Evolutionary conservation across 257 asterid genomes (phyloP), one percentile per base, ranked within the genome.

Genomic region (Orobanche coerulescens): DNA sequence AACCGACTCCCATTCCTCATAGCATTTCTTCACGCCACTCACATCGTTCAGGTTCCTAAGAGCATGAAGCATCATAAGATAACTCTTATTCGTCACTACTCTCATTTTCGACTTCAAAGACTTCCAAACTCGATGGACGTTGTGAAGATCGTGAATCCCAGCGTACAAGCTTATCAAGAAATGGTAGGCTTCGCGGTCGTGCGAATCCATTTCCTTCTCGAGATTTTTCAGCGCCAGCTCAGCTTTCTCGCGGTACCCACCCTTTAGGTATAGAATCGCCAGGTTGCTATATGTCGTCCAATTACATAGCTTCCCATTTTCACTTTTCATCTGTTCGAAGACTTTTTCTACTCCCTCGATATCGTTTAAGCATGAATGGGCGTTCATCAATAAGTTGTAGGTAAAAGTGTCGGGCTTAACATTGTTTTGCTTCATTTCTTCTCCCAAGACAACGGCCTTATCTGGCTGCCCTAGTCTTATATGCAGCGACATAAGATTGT

Each of bases 261-360:
- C 76, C 61, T 55, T 80, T 14, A 65, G 71, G 65, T 84, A 90
- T 43, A 79, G 68, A 61, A 52, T 55, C 11, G 96, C 95, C 78
- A 90, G 70, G 76, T 80, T 80, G 74, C 91, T 87, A 61, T 83
- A 90, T 2, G 78, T 75, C 0, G 85, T 85, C 97, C 97, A 90
- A 58, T 85, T 71, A 26, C 94, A 79, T 61, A 14, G 50, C 65
- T 76, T 85, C 30, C 53, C 67, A 15, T 73, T 64, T 18, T 73
- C 76, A 52, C 46, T 73, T 58, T 77, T 77, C 77, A 85, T 75
- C 84, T 90, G 95, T 73, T 80, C 89, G 20, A 81, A 87, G 67
- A 83, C 84, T 36, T 86, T 71, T 61, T 85, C 96, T 0, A 71
- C 92, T 58, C 87, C 94, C 72, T 83, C 84, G 18, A 87, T 75